phyloP scores from a whole-genome alignment of 495 filamentous ascomycete species.

The Xylaria nigripes region DNA sequence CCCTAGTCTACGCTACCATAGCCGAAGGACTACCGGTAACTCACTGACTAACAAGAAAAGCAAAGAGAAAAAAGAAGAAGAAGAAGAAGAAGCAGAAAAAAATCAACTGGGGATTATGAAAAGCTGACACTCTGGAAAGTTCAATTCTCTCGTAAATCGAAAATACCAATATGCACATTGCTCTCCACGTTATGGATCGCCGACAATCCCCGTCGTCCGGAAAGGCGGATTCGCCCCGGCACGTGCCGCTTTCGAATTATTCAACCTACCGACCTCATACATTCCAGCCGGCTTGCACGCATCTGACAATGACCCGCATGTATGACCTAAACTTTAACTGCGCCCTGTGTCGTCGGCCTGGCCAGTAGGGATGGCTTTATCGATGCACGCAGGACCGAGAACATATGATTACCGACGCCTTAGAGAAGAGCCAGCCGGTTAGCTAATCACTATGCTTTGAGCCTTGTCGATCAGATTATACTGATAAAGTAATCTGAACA shows the following conservation, averaged over 20 bases:
- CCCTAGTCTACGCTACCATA: too few relatives aligned
- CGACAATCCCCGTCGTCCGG: neutral
- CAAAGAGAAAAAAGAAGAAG: neutral
- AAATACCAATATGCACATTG: conserved; percentile 2
- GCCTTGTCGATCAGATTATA: neutral
- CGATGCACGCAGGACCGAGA: conserved; percentile 54
- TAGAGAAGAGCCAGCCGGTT: conserved; percentile 25
- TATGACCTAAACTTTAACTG: conserved; percentile 42
- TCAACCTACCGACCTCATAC: neutral
- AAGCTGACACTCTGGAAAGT: neutral
- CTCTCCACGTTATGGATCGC: neutral
- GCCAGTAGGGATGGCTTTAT: conserved; percentile 58
- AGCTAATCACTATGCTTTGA: neutral
- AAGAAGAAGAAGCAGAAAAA: neutral
- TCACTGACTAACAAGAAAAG: neutral
- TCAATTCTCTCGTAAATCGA: neutral
- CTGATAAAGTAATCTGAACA: neutral
- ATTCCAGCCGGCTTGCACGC: conserved; percentile 43
- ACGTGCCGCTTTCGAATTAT: conserved; percentile 10
- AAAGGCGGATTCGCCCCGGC: neutral
- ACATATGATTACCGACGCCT: conserved; percentile 31
- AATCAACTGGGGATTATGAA: neutral
- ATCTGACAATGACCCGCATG: conserved; percentile 50
- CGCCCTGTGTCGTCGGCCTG: conserved; percentile 38
- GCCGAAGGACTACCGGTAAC: too few relatives aligned